These are phyloP conservation scores for Obba rivulosa DNA, from an alignment of 768 basidiomycete genomes.

Conservation along the genomic window DNA sequence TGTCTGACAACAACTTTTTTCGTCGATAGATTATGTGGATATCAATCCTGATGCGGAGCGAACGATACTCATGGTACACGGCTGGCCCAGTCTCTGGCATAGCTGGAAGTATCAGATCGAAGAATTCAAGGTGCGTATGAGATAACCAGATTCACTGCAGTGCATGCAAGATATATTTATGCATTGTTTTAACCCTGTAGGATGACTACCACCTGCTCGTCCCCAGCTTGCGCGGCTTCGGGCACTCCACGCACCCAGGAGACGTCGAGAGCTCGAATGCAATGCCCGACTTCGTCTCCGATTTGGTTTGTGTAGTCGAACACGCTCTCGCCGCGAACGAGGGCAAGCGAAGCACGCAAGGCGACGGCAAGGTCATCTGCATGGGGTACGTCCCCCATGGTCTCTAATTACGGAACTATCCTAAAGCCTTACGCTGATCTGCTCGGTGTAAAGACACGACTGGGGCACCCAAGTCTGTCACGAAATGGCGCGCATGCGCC, in stretches of 20 bases:
- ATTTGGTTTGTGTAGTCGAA: slow-evolving; percentile 58
- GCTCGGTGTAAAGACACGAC: slow-evolving; percentile 47
- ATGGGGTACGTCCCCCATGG: slow-evolving; percentile 48
- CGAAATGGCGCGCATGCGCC: slow-evolving; percentile 62
- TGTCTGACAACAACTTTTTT: background rate
- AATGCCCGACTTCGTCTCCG: slow-evolving; percentile 55
- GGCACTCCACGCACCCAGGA: slow-evolving; percentile 57
- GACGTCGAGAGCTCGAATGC: slow-evolving; percentile 55
- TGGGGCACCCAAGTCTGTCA: slow-evolving; percentile 70
- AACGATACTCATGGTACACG: slow-evolving; percentile 66
- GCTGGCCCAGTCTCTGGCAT: slow-evolving; percentile 77
- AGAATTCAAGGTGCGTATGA: slow-evolving; percentile 53
- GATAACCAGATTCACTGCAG: background rate
- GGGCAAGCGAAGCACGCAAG: background rate
- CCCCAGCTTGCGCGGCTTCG: slow-evolving; percentile 68
- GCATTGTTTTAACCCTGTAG: slow-evolving; percentile 25
- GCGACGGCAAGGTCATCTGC: slow-evolving; percentile 46
- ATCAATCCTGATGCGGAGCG: slow-evolving; percentile 48
- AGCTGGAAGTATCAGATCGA: slow-evolving; percentile 70
- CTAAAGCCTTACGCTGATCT: background rate
- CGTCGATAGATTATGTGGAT: slow-evolving; percentile 51
- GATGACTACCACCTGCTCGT: slow-evolving; percentile 56
- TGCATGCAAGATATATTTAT: background rate
- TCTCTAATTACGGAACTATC: background rate
- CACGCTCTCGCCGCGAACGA: slow-evolving; percentile 25